Percentiles rank a stretch among this genome's conserved stretches.
phyloP scores from a whole-genome alignment of 2,329 filamentous ascomycete genomes.

The Aspergillus fumigatus region DNA sequence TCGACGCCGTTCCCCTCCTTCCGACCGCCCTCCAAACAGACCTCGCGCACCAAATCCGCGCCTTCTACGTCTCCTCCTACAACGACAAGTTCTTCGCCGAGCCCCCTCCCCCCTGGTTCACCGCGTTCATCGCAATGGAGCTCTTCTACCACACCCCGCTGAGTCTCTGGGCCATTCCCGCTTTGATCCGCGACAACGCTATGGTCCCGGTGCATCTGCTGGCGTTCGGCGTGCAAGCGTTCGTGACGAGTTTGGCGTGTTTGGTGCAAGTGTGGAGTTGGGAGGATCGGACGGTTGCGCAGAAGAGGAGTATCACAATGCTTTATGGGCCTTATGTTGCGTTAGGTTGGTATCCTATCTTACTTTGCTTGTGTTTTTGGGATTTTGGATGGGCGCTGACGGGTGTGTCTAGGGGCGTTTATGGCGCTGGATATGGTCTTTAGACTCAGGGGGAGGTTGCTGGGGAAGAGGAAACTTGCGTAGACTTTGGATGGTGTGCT shows the following conservation, averaged over 20 bases:
- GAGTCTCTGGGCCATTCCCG: slow-evolving; percentile 57
- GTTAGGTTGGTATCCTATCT: slow-evolving; percentile 42
- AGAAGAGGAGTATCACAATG: slow-evolving; percentile 48
- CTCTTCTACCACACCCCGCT: slow-evolving; percentile 58
- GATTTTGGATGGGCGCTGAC: not conserved
- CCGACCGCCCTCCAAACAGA: slow-evolving; percentile 48
- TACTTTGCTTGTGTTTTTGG: too few species aligned
- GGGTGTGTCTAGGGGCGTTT: slow-evolving; percentile 27
- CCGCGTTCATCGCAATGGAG: slow-evolving; percentile 55
- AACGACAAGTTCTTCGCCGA: slow-evolving; percentile 59
- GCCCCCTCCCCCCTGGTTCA: slow-evolving; percentile 54
- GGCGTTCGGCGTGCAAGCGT: slow-evolving; percentile 56
- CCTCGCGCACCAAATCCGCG: slow-evolving; percentile 48
- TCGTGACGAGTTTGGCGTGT: slow-evolving; percentile 59
- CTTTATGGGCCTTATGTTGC: slow-evolving; percentile 56
- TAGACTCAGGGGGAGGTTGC: slow-evolving; percentile 25
- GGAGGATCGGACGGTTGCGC: slow-evolving; percentile 39
- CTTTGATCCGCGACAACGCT: slow-evolving; percentile 50
- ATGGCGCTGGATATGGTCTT: slow-evolving; percentile 38
- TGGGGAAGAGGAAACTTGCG: slow-evolving; percentile 25
- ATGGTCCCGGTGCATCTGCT: slow-evolving; percentile 57
- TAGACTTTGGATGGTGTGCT: too few species aligned
- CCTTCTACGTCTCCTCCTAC: slow-evolving; percentile 58
- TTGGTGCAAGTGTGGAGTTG: slow-evolving; percentile 59
- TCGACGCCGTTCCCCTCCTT: slow-evolving; percentile 59